These are phyloP conservation scores for Neonectria neomacrospora DNA, from an alignment of 2,329 filamentous ascomycete genomes.

Conservation along the genomic window DNA sequence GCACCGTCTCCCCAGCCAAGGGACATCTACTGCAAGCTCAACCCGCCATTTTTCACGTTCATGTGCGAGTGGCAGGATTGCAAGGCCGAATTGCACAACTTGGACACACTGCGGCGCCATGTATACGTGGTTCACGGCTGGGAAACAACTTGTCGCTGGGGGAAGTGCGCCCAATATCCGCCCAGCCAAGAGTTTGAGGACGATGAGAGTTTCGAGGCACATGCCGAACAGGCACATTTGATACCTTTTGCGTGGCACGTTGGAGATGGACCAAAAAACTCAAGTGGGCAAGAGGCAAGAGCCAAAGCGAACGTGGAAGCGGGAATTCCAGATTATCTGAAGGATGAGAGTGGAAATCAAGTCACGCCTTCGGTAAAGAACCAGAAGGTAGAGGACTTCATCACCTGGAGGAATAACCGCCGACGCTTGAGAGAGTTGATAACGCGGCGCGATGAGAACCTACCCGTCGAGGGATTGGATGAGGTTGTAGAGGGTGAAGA, in stretches of 20 bases:
- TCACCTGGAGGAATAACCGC: constrained; percentile 57
- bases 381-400: constrained; percentile 61
- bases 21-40: constrained; percentile 54
- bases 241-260: constrained; percentile 65
- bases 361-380: constrained; percentile 67
- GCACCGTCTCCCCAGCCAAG: constrained; percentile 52
- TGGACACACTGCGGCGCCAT: constrained; percentile 68
- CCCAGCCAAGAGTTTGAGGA: constrained; percentile 50
- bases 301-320: constrained; percentile 42
- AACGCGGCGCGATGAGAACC: constrained; percentile 57
- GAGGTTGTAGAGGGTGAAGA: constrained; percentile 35
- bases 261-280: constrained; percentile 67
- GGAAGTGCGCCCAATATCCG: constrained; percentile 41
- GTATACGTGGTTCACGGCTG: constrained; percentile 60
- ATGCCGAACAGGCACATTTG: constrained; percentile 66
- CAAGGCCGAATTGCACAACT: constrained; percentile 70
- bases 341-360: constrained; percentile 63
- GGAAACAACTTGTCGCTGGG: constrained; percentile 48
- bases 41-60: constrained; percentile 62
- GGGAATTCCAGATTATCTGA: constrained; percentile 61
- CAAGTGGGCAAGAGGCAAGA: constrained; percentile 30
- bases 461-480: constrained; percentile 56
- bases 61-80: constrained; percentile 70
- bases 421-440: constrained; percentile 58
- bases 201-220: constrained; percentile 55